Evolutionary conservation across 2,329 filamentous ascomycete genomes (phyloP).

Genomic region (Sporothrix humicola): DNA sequence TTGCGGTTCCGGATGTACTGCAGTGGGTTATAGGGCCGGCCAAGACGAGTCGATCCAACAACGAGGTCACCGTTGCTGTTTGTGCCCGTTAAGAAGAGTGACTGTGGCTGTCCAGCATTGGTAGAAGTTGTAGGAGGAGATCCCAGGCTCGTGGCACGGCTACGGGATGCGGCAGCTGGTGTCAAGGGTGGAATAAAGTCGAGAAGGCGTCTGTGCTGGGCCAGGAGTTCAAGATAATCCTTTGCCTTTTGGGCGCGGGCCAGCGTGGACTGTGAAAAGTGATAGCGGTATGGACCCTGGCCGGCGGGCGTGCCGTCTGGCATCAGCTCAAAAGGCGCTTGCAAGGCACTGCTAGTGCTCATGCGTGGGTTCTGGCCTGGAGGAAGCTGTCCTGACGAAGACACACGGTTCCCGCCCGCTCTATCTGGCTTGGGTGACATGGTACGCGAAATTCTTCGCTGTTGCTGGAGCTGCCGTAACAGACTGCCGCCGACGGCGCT

Average conservation of each 20-base stretch:
- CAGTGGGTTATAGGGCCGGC: conserved; percentile 84
- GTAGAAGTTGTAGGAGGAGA: conserved; percentile 47
- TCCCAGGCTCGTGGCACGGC: conserved; percentile 51
- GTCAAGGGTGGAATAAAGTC: conserved; percentile 77
- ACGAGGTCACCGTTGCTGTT: conserved; percentile 36
- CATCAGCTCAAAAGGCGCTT: conserved; percentile 43
- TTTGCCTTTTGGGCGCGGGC: conserved; percentile 84
- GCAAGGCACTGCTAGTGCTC: conserved; percentile 53
- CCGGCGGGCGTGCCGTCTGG: conserved; percentile 46
- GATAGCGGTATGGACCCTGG: conserved; percentile 59
- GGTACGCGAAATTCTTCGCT: conserved; percentile 66
- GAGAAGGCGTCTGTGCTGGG: conserved; percentile 82
- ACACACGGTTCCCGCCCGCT: conserved; percentile 42
- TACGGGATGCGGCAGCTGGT: conserved; percentile 44
- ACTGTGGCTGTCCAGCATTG: not conserved
- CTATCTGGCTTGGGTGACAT: conserved; percentile 63
- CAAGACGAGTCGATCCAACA: conserved; percentile 50
- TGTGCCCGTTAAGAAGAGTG: conserved; percentile 41
- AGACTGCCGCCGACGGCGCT: conserved; percentile 63
- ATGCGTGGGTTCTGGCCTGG: conserved; percentile 41
- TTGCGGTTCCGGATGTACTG: conserved; percentile 93
- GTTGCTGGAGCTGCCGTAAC: conserved; percentile 73
- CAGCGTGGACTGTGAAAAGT: conserved; percentile 80
- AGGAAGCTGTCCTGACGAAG: conserved; percentile 1
- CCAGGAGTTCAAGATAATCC: conserved; percentile 81